These are phyloP conservation scores for Phtheirospermum japonicum DNA, from an alignment of 257 asterid genomes.

Conservation along the genomic window DNA sequence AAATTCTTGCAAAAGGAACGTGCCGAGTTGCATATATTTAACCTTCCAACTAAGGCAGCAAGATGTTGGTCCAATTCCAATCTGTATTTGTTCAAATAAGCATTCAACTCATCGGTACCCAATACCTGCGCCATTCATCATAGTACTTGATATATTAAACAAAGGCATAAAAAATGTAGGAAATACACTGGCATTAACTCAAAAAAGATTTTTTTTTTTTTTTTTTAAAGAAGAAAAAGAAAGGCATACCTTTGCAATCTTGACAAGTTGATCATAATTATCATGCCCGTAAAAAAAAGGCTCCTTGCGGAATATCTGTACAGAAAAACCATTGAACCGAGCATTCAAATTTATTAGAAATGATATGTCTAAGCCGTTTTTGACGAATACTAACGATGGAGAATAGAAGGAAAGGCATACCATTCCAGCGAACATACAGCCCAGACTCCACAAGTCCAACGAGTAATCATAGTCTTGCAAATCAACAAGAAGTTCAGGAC, in stretches of 20 bases:
- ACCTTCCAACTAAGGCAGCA: slow-evolving; percentile 81
- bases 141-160: slow-evolving; percentile 12
- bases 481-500: slow-evolving; percentile 96
- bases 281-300: slow-evolving; percentile 95
- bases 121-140: slow-evolving; percentile 49
- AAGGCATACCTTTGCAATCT: slow-evolving; percentile 75
- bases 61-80: slow-evolving; percentile 69
- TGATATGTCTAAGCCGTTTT: no score
- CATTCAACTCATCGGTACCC: slow-evolving; percentile 74
- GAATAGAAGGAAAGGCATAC: slow-evolving; percentile 35
- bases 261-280: slow-evolving; percentile 84
- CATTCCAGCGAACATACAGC: slow-evolving; percentile 94
- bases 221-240: no score
- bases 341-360: not conserved
- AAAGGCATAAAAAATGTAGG: not conserved
- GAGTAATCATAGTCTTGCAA: slow-evolving; percentile 97
- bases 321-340: slow-evolving; percentile 32
- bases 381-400: not conserved
- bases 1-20: not conserved
- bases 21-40: slow-evolving; percentile 4
- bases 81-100: slow-evolving; percentile 68
- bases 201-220: not conserved
- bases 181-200: not conserved
- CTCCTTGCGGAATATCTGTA: slow-evolving; percentile 86
- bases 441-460: slow-evolving; percentile 91